A percentile compares a stretch with the other conserved stretches of the same genome.
These are phyloP conservation scores for Datisca glomerata DNA, from an alignment of 306 rosid genomes.

Conservation along the genomic window DNA sequence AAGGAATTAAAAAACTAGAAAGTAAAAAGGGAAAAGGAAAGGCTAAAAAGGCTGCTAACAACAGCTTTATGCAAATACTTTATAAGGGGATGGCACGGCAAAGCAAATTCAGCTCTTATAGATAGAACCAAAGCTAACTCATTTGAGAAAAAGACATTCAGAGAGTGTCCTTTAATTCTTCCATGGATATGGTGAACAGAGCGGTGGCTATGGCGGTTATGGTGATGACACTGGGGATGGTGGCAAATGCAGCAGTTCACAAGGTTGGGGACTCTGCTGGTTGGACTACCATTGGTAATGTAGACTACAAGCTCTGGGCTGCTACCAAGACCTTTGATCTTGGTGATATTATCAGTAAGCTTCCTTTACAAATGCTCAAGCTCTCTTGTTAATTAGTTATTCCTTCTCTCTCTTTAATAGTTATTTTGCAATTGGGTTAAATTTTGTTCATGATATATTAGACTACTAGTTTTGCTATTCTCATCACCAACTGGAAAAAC, in stretches of 20 bases:
- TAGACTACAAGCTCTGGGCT: slow-evolving; percentile 71
- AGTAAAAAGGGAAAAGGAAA: too few species aligned
- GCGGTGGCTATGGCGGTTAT: slow-evolving; percentile 16
- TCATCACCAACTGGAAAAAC: too few species aligned
- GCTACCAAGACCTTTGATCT: slow-evolving; percentile 47
- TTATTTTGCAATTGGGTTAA: too few species aligned
- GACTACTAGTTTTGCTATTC: too few species aligned
- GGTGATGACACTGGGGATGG: slow-evolving; percentile 11
- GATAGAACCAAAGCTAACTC: not conserved
- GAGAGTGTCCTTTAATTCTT: not conserved
- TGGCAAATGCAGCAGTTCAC: slow-evolving; percentile 44
- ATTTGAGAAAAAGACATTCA: not conserved
- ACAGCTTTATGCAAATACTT: too few species aligned
- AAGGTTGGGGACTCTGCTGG: slow-evolving; percentile 84
- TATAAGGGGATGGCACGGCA: not conserved
- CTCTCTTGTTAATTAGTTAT: not conserved
- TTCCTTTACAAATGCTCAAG: not conserved
- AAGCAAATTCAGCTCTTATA: too few species aligned
- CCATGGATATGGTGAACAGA: slow-evolving; percentile 39
- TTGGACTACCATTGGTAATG: slow-evolving; percentile 58
- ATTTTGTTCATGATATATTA: too few species aligned
- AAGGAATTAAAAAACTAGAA: not conserved
- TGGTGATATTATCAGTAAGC: slow-evolving; percentile 78
- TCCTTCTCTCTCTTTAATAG: not conserved
- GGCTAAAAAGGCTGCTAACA: too few species aligned